Percentiles rank a stretch among this genome's conserved stretches.
Evolutionary conservation across 1,284 basidiomycete genomes (phyloP).

Genomic region (Cystobasidium pallidum): DNA sequence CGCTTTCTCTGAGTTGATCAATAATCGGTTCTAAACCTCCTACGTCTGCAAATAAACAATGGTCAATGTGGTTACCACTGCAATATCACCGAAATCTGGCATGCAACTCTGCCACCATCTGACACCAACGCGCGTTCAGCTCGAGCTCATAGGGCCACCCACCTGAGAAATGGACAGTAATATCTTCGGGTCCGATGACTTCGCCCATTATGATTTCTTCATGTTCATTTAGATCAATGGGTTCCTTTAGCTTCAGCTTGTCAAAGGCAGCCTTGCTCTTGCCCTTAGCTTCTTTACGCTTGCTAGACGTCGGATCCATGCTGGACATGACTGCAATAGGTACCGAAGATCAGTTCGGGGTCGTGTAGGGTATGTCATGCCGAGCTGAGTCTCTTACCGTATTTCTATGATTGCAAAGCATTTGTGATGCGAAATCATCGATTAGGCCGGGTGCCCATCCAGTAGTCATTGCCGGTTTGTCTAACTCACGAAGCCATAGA

Average conservation of each 20-base stretch:
- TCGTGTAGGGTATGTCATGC: too few species aligned
- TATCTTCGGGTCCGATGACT: conserved; percentile 83
- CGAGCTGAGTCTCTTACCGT: too few species aligned
- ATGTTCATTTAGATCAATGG: conserved; percentile 72
- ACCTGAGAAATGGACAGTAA: conserved; percentile 72
- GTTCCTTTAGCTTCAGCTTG: conserved; percentile 69
- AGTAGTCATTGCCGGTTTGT: neutral
- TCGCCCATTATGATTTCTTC: conserved; percentile 82
- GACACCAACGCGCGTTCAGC: too few species aligned
- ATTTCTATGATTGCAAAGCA: neutral
- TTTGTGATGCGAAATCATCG: neutral
- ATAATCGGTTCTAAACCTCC: conserved; percentile 96
- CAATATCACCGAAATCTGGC: too few species aligned
- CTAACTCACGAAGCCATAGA: conserved; percentile 56
- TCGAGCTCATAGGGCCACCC: too few species aligned
- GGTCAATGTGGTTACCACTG: too few species aligned
- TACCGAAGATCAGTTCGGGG: neutral
- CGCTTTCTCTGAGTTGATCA: conserved; percentile 85
- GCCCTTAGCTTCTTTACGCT: conserved; percentile 66
- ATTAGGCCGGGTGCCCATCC: neutral
- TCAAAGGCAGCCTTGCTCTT: conserved; percentile 73
- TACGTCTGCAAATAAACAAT: conserved; percentile 71
- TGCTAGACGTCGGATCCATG: conserved; percentile 57
- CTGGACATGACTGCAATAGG: conserved; percentile 55
- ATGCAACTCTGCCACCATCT: too few species aligned